These are phyloP conservation scores for Spizellomyces punctatus DNA, from an alignment of 192 early-diverging fungal genomes.

Conservation along the genomic window DNA sequence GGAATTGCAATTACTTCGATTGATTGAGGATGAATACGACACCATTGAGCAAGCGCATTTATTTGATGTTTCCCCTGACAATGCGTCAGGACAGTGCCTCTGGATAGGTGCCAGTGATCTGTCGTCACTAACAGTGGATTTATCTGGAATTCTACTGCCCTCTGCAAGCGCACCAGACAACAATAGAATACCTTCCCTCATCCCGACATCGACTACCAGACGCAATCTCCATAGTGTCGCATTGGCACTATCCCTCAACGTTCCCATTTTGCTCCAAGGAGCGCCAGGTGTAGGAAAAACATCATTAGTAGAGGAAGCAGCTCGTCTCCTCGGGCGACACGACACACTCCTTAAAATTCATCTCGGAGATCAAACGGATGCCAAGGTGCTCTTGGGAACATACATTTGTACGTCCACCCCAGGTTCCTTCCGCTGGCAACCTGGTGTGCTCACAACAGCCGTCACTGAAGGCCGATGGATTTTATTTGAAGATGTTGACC, in stretches of 20 bases:
- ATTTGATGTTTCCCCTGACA: neutral
- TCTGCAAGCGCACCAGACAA: slow-evolving; percentile 2
- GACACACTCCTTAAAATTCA: slow-evolving; percentile 88
- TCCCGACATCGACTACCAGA: slow-evolving; percentile 77
- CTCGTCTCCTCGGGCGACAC: slow-evolving; percentile 30
- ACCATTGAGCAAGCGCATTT: slow-evolving; percentile 4
- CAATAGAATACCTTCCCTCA: slow-evolving; percentile 43
- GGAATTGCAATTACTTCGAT: neutral
- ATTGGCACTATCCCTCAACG: slow-evolving; percentile 82
- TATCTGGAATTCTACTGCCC: neutral
- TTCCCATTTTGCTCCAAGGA: slow-evolving; percentile 88
- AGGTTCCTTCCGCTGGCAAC: slow-evolving; percentile 93
- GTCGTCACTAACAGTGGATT: neutral
- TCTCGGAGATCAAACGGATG: slow-evolving; percentile 94
- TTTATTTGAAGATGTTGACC: slow-evolving; percentile 95
- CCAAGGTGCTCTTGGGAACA: slow-evolving; percentile 92
- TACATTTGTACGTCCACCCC: slow-evolving; percentile 91
- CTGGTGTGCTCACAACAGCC: slow-evolving; percentile 89
- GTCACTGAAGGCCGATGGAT: slow-evolving; percentile 92
- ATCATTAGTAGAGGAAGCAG: slow-evolving; percentile 85
- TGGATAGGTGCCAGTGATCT: neutral
- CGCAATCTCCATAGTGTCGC: slow-evolving; percentile 78
- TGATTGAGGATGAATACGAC: slow-evolving; percentile 35
- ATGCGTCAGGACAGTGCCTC: neutral
- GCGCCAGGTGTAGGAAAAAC: slow-evolving; percentile 89